Percentiles rank a stretch among this genome's conserved stretches.
These are phyloP conservation scores for Tulasnella sp. DNA, from an alignment of 768 basidiomycete species.

Conservation along the genomic window DNA sequence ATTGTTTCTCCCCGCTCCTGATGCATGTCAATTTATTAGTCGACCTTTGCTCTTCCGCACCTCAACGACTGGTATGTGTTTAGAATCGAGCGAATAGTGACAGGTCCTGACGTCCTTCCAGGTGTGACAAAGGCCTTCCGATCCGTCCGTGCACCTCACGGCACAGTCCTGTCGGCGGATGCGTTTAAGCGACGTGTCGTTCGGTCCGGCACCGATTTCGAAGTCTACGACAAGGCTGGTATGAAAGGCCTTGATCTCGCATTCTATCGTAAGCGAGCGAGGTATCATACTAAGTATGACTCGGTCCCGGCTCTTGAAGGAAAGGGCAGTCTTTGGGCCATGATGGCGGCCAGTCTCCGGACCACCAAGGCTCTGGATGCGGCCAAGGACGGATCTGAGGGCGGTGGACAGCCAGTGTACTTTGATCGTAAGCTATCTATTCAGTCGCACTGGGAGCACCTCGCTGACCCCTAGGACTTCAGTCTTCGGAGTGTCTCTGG, in stretches of 20 bases:
- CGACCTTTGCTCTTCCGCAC: constrained; percentile 68
- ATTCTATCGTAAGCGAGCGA: constrained; percentile 62
- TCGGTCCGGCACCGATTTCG: constrained; percentile 62
- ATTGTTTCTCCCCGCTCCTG: background rate
- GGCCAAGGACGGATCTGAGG: constrained; percentile 19
- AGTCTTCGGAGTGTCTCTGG: constrained; percentile 50
- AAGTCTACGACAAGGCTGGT: constrained; percentile 44
- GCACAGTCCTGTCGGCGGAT: constrained; percentile 57
- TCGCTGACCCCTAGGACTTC: background rate
- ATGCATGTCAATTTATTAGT: constrained; percentile 26
- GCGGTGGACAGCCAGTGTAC: constrained; percentile 39
- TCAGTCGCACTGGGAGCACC: background rate
- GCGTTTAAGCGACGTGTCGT: constrained; percentile 54
- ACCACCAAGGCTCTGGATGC: constrained; percentile 40
- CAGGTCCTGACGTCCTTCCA: background rate
- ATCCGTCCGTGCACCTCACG: constrained; percentile 55
- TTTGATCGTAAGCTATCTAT: constrained; percentile 49
- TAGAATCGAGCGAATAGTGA: background rate
- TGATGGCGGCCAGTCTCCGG: constrained; percentile 56
- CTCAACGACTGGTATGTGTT: constrained; percentile 36
- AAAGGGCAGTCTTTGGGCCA: constrained; percentile 55
- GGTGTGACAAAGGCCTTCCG: constrained; percentile 42
- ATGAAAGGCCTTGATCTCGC: constrained; percentile 69
- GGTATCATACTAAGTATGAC: constrained; percentile 69
- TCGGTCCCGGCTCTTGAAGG: constrained; percentile 48